Evolutionary conservation across 2,329 filamentous ascomycete species (phyloP), one percentile per base, ranked within the genome.

Genomic region (Alternaria sp.): DNA sequence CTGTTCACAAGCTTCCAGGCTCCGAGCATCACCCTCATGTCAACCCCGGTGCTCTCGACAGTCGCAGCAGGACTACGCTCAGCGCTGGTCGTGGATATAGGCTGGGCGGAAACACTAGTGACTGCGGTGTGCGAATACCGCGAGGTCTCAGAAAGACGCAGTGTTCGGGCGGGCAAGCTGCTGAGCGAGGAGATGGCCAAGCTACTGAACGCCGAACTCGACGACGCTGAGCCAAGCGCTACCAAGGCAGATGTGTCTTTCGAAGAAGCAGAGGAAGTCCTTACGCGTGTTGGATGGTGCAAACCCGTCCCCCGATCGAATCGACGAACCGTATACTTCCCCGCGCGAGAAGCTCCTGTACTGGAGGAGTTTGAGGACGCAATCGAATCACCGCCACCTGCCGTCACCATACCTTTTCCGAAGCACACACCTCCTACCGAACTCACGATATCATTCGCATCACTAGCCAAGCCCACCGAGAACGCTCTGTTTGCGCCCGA

Each of bases 71-170:
- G 96, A 1, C 83, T 97, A 44, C 89, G 96, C 13, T 93, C 92
- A n/a, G 93, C 91, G 1, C 80, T 99, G 45, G 88, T 98, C 0
- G 85, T 99, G 40, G 93, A 99, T 74, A 86, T 99, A 63, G 96
- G 95, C 46, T 99, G 96, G 96, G 86, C 89, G 45, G 96, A 98
- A 79, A 97, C 94, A 0, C 87, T 90, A 0, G 88, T 96, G 21
- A 97, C 93, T 0, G 91, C 90, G 6, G 86, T 98, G 7, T 98
- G 94, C 75, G 96, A 99, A 80, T 97, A 93, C 77, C 90, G 92
- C 57, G 93, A 97, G 77, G 88, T 97, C 1, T 84, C 86, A 15
- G 88, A 88, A 57, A 87, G 85, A 60, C 86, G 92, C 57, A 95
- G 88, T 43, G 85, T 92, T 13, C 86, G 96, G 67, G 93, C 89